A percentile compares a stretch with the other conserved stretches of the same genome.
Conservation (phyloP, 257 asterid genomes). For the Nicotiana noctiflora region DNA sequence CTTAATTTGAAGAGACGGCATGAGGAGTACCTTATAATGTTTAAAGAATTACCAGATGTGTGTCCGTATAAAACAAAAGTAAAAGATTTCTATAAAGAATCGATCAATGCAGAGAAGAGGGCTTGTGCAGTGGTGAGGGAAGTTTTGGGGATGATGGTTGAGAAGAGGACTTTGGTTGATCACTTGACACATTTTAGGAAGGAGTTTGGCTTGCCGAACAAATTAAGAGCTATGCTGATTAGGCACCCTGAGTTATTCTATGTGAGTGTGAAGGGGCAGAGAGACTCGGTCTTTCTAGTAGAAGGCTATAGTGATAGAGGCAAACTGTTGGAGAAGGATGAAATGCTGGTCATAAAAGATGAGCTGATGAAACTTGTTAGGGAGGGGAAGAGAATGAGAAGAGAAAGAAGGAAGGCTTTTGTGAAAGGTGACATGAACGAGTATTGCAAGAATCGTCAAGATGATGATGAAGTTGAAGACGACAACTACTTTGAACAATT, state of each 20-base stretch:
- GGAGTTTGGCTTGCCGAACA: constrained; percentile 84
- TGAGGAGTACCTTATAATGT: constrained; percentile 58
- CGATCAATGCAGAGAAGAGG: constrained; percentile 80
- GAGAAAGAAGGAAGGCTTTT: constrained; percentile 45
- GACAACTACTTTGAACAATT: not conserved
- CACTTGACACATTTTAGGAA: constrained; percentile 88
- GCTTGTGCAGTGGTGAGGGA: constrained; percentile 88
- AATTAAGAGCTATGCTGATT: constrained; percentile 79
- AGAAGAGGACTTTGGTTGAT: constrained; percentile 91
- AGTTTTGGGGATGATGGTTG: constrained; percentile 72
- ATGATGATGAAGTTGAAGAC: constrained; percentile 40
- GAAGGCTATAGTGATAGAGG: constrained; percentile 78
- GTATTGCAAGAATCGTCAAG: constrained; percentile 4
- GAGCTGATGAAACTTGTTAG: constrained; percentile 54
- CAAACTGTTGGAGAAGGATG: constrained; percentile 50
- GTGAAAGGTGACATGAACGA: constrained; percentile 6
- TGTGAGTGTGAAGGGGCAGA: constrained; percentile 77
- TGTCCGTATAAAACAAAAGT: constrained; percentile 67
- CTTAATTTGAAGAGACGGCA: constrained; percentile 66
- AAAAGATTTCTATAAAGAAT: constrained; percentile 41
- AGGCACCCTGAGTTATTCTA: constrained; percentile 95
- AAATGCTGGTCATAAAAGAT: constrained; percentile 38
- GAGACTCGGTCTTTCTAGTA: constrained; percentile 83
- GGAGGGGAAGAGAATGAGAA: constrained; percentile 68
- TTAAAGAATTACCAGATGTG: constrained; percentile 50